Conservation (phyloP, 2,329 filamentous ascomycete species). For the Hymenotorrendiella dingleyae region DNA sequence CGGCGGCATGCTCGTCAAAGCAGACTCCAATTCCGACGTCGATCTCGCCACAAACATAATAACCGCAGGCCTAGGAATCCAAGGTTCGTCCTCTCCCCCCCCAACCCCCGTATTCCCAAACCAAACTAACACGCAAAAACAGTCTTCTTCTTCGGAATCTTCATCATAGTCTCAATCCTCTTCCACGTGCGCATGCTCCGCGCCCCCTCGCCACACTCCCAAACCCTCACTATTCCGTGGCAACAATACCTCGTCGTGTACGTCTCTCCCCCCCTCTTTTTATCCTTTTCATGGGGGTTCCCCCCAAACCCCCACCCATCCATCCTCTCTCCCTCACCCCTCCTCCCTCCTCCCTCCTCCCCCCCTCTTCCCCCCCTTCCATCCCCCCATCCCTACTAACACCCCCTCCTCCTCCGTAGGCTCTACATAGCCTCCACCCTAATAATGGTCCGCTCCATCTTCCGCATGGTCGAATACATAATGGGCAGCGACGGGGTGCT, state of each 20-base stretch:
- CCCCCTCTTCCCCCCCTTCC: too few relatives aligned
- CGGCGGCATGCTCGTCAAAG: constrained; percentile 26
- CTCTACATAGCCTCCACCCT: constrained; percentile 37
- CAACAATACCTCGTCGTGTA: constrained; percentile 34
- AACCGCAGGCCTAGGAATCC: constrained; percentile 41
- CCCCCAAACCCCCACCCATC: too few relatives aligned
- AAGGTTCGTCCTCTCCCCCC: too few relatives aligned
- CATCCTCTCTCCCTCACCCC: too few relatives aligned
- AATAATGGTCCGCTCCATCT: constrained; percentile 40
- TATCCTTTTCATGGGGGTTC: too few relatives aligned
- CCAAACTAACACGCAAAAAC: too few relatives aligned
- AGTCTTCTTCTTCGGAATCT: constrained; percentile 45
- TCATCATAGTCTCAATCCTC: constrained; percentile 37
- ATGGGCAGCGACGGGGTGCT: constrained; percentile 38
- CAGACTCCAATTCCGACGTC: constrained; percentile 14
- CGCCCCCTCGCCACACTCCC: constrained; percentile 22
- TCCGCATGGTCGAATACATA: constrained; percentile 40
- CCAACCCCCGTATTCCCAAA: too few relatives aligned
- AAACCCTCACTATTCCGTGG: constrained; percentile 21
- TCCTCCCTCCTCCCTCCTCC: too few relatives aligned
- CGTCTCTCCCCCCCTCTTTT: too few relatives aligned
- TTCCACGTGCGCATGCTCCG: constrained; percentile 38
- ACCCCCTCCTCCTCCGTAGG: too few relatives aligned
- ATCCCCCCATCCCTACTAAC: too few relatives aligned
- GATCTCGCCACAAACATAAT: constrained; percentile 37